phyloP scores from a whole-genome alignment of 1,139 yeast species.

The Trichomonascaceae sp. region DNA sequence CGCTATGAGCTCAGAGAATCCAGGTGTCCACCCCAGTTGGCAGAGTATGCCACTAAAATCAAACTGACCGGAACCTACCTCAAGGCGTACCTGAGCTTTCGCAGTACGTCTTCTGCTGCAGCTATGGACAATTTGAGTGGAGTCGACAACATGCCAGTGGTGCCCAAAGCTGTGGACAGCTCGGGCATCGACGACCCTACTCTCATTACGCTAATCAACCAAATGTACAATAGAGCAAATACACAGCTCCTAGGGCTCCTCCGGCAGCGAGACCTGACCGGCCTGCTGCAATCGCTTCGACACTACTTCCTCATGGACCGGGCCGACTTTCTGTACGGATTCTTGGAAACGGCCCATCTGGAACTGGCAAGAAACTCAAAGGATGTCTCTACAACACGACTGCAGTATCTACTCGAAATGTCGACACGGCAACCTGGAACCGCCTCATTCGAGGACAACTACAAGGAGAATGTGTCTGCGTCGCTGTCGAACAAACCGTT shows the following conservation, averaged over 20 bases:
- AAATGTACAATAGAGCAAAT: constrained; percentile 62
- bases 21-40: constrained; percentile 55
- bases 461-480: constrained; percentile 26
- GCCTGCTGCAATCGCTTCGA: constrained; percentile 29
- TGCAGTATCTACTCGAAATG: constrained; percentile 30
- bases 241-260: constrained; percentile 43
- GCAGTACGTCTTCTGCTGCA: constrained; percentile 26
- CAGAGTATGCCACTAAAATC: constrained; percentile 47
- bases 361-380: constrained; percentile 31
- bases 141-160: constrained; percentile 1
- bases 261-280: constrained; percentile 41
- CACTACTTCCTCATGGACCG: constrained; percentile 46
- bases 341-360: constrained; percentile 28
- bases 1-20: too few species aligned
- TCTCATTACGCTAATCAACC: constrained; percentile 43
- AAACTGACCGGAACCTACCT: constrained; percentile 76
- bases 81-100: constrained; percentile 56
- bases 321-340: constrained; percentile 36
- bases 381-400: constrained; percentile 27
- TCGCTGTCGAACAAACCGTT: constrained; percentile 22
- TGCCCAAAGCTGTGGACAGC: constrained; percentile 19
- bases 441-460: constrained; percentile 27
- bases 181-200: constrained; percentile 42
- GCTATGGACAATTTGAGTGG: constrained; percentile 5
- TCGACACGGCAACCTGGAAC: constrained; percentile 30